These are phyloP conservation scores for Xylaria castorea DNA, from an alignment of 495 filamentous ascomycete species.

Conservation along the genomic window DNA sequence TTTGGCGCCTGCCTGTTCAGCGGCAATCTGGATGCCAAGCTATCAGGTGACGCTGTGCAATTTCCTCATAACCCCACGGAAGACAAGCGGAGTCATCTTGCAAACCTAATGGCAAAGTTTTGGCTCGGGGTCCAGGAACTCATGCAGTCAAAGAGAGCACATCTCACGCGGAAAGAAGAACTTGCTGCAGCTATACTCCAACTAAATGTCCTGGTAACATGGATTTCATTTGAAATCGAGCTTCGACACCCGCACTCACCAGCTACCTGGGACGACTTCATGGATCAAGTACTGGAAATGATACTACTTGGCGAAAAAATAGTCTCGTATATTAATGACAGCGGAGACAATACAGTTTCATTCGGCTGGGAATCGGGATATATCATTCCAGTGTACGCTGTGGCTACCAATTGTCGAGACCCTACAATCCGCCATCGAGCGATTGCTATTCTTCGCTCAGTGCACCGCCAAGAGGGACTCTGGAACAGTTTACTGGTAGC, in stretches of 20 bases:
- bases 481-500: conserved; percentile 11
- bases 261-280: conserved; percentile 24
- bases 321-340: conserved; percentile 6
- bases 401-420: conserved; percentile 15
- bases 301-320: conserved; percentile 27
- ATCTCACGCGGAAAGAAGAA: conserved; percentile 27
- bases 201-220: conserved; percentile 23
- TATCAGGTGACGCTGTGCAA: conserved; percentile 21
- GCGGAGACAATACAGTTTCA: background rate
- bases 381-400: conserved; percentile 17
- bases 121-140: conserved; percentile 10
- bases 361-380: conserved; percentile 14
- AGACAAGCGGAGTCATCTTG: background rate
- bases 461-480: conserved; percentile 8
- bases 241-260: conserved; percentile 14
- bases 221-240: conserved; percentile 29
- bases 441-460: conserved; percentile 18
- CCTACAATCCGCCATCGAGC: conserved; percentile 13
- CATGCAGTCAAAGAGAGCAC: conserved; percentile 11
- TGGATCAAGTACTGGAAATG: conserved; percentile 26
- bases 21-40: conserved; percentile 20
- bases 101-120: conserved; percentile 26
- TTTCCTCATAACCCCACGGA: conserved; percentile 15
- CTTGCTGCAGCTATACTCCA: conserved; percentile 30
- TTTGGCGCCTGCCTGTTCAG: conserved; percentile 24